Evolutionary conservation across 257 asterid genomes (phyloP).

Genomic region (Mitragyna speciosa): DNA sequence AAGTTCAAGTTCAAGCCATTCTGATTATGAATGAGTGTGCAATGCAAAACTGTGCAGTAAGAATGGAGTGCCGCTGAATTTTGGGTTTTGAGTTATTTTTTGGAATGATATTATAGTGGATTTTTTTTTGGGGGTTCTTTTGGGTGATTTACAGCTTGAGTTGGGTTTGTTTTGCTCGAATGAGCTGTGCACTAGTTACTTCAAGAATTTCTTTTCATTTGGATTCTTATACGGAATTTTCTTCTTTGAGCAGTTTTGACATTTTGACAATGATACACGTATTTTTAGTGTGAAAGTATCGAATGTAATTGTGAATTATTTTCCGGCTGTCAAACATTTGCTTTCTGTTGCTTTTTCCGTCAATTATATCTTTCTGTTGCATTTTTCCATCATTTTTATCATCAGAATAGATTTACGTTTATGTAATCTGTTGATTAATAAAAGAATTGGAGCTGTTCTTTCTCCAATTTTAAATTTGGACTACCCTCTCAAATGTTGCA

Average conservation of each 20-base stretch:
- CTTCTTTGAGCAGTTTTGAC: slow-evolving; percentile 20
- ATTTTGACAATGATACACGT: neutral
- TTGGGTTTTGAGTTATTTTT: slow-evolving; percentile 4
- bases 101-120: slow-evolving; percentile 1
- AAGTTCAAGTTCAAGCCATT: slow-evolving; percentile 55
- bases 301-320: neutral
- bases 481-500: too few species aligned
- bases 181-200: slow-evolving; percentile 29
- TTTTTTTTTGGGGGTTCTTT: slow-evolving; percentile 1
- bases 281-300: neutral
- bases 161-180: slow-evolving; percentile 22
- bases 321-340: neutral
- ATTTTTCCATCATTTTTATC: too few species aligned
- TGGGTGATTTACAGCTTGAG: slow-evolving; percentile 2
- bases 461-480: too few species aligned
- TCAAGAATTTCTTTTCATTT: slow-evolving; percentile 55
- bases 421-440: too few species aligned
- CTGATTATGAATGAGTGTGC: slow-evolving; percentile 42
- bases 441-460: too few species aligned
- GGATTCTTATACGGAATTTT: slow-evolving; percentile 41
- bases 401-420: too few species aligned
- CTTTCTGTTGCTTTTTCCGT: too few species aligned
- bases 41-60: slow-evolving; percentile 1
- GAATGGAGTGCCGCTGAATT: neutral
- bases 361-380: too few species aligned